Evolutionary conservation across 108 stramenopile species (phyloP), one percentile per base, ranked within the genome.

Genomic region (Skeletonema menzelii): DNA sequence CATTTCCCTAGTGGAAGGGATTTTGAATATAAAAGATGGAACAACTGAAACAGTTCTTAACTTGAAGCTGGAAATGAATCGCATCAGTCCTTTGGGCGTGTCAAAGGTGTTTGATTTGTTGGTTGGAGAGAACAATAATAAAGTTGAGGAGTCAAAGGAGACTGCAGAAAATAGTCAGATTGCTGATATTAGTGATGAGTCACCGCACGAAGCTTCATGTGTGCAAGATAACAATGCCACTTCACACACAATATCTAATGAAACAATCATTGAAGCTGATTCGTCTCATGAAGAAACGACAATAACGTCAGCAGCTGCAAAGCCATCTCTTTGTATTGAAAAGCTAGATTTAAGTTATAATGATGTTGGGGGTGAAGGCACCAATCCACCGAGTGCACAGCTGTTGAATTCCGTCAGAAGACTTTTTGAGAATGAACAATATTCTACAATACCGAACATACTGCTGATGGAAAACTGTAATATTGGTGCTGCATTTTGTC

Each of bases 281-380:
- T n/a, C n/a, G 4, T 42, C 40, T 42, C 40, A 42, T 0, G 15
- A n/a, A 42, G 40, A 42, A 40, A 12, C 15, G 40, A 32, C 56
- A 66, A 34, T 19, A 53, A 0, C 42, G 8, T 31, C 17, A 27
- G 22, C 19, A 57, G n/a, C 37, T 4, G 19, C 27, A 24, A 31
- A 6, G 20, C 27, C 57, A 30, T 8, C 57, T 7, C 56, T 77
- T 26, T 19, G 27, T 28, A 40, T 87, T 53, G 56, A 70, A 38
- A 74, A 55, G 27, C 76, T 93, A 19, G 92, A 93, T 70, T 58
- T 93, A 32, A 73, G 87, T 14, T 91, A 72, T 77, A 93, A 88
- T 75, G 59, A 88, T 44, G 37, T 89, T 15, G 76, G 80, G 0
- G 65, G 71, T 14, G 71, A 80, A 64, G 56, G 67, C 7, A 73